Base-by-base conservation (phyloP, 2,329 filamentous ascomycete genomes). In the Nothophoma quercina region DNA sequence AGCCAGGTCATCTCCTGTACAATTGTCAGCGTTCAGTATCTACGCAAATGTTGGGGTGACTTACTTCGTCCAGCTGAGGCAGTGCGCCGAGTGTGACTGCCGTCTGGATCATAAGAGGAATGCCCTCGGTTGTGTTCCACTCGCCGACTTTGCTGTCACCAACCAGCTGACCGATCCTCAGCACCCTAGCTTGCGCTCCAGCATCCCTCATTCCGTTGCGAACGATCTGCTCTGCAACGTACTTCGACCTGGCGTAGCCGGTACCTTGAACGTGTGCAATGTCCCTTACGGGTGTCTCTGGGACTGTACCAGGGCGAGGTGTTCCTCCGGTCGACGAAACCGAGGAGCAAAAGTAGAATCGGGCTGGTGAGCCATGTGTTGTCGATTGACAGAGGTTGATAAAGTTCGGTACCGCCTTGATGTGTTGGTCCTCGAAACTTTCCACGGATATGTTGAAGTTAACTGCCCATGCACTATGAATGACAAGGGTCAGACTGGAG, bases 381-480 rank as follows among this genome's bases (percentile, higher is more conserved):
- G 72, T 73, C 2, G 65, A 58, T 2, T 77, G 65, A 10, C 71
- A 74, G 0, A 82, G 40, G 0, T 63, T 56, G 12, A 81, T 70
- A 1, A 84, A 71, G 39, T 82, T 78, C 1, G 67, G 64, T 1
- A 78, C 73, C 0, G 78, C 80, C 2, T 63, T 68, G 16, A 85
- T 76, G 52, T 75, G 72, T 21, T 80, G 76, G 7, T 51, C 41
- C 39, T 82, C 82, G 55, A 85, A 84, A 44, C 75, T 80, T 2
- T 72, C 69, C 1, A 85, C 72, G 0, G 72, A 71, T 58, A 84
- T 75, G 63, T 83, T 84, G 72, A 85, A 85, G 64, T 85, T 84
- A 22, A 85, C 82, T 1, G 79, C 72, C 82, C 82, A 84, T 0
- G 81, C 80, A 55, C 75, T 75, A 69, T 84, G 81, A 21, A 84